Conservation (phyloP, 768 basidiomycete species). For the Tulasnella sp. region DNA sequence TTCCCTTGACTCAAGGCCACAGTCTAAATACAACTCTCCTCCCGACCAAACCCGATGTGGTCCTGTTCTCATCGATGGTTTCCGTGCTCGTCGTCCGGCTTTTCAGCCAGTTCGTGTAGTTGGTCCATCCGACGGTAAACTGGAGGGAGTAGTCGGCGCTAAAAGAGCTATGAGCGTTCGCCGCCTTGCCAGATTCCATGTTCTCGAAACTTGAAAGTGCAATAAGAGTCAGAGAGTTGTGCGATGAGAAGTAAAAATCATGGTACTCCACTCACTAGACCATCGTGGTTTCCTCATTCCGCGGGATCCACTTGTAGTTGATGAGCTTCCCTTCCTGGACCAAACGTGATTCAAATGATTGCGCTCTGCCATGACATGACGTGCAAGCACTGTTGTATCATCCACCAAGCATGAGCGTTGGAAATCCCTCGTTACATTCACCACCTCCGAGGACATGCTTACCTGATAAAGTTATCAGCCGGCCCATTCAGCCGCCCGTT, state of each 20-base stretch:
- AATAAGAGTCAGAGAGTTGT: not conserved
- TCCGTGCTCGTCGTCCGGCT: not conserved
- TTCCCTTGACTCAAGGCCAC: no score
- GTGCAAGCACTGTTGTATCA: not conserved
- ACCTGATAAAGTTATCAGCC: not conserved
- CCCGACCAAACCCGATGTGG: no score
- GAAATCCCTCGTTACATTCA: not conserved
- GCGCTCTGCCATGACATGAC: conserved; percentile 13
- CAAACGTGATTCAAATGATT: not conserved
- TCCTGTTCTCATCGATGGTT: not conserved
- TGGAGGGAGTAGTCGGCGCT: conserved; percentile 6
- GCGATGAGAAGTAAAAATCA: not conserved
- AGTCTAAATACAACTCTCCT: no score
- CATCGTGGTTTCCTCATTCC: not conserved
- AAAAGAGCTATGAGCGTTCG: not conserved
- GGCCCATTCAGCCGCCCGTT: conserved; percentile 21
- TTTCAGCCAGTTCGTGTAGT: not conserved
- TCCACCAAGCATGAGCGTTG: not conserved
- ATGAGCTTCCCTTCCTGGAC: not conserved
- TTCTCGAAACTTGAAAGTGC: not conserved
- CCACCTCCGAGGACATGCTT: no score
- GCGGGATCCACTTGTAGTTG: not conserved
- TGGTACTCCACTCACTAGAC: not conserved
- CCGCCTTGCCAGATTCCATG: not conserved
- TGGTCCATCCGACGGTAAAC: not conserved